Evolutionary conservation across 2,329 filamentous ascomycete genomes (phyloP).

Genomic region (Diaporthe longicolla): DNA sequence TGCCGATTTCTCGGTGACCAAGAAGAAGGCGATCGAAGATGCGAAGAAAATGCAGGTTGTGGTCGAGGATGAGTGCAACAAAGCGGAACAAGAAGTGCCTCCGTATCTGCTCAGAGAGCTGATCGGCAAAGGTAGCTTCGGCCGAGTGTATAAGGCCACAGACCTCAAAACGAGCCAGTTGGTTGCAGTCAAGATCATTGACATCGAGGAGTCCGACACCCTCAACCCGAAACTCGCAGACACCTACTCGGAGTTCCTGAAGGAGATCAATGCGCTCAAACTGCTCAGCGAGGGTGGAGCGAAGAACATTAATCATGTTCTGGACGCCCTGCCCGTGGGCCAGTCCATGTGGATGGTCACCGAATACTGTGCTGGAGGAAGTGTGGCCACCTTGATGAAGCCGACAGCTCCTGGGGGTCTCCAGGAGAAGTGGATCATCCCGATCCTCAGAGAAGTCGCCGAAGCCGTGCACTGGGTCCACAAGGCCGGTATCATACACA

Average conservation of each 20-base stretch:
- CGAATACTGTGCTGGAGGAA: conserved; percentile 88
- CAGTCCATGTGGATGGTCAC: conserved; percentile 90
- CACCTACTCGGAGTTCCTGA: conserved; percentile 78
- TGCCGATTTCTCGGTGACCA: conserved; percentile 62
- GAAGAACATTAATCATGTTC: conserved; percentile 84
- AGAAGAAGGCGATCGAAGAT: conserved; percentile 76
- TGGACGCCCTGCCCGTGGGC: conserved; percentile 83
- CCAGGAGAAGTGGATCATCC: conserved; percentile 79
- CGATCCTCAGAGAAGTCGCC: conserved; percentile 76
- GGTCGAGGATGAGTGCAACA: conserved; percentile 73
- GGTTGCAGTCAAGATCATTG: conserved; percentile 86
- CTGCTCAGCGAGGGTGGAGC: conserved; percentile 81
- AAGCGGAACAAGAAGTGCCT: conserved; percentile 71
- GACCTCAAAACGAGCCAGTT: conserved; percentile 63
- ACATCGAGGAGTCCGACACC: conserved; percentile 83
- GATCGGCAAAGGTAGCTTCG: conserved; percentile 82
- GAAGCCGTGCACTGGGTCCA: conserved; percentile 79
- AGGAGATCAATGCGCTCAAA: conserved; percentile 78
- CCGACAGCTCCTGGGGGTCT: conserved; percentile 75
- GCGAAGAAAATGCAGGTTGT: conserved; percentile 77
- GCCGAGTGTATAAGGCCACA: conserved; percentile 78
- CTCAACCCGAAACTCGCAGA: conserved; percentile 75
- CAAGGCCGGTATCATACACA: conserved; percentile 77
- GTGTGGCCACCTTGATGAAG: conserved; percentile 80
- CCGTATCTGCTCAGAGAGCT: conserved; percentile 79